phyloP scores from a whole-genome alignment of 2,329 filamentous ascomycete genomes.

The Thyridium curvatum region DNA sequence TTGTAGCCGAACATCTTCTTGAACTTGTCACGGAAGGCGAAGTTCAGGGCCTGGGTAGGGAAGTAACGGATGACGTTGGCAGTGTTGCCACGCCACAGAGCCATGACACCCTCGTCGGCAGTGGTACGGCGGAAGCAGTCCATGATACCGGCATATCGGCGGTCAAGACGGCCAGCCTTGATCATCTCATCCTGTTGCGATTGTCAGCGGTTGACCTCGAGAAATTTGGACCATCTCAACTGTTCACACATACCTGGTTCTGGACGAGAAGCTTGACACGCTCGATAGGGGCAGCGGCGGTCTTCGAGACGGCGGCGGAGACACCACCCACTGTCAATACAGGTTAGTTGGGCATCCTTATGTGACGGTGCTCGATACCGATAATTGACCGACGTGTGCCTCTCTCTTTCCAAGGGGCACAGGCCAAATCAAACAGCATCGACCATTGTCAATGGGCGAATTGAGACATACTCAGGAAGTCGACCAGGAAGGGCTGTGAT shows the following conservation, averaged over 20 bases:
- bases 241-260: slow-evolving; percentile 90
- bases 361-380: no score
- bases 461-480: slow-evolving; percentile 89
- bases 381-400: no score
- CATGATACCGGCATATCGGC: slow-evolving; percentile 86
- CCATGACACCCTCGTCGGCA: slow-evolving; percentile 85
- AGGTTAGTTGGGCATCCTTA: no score
- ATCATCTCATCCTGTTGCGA: slow-evolving; percentile 92
- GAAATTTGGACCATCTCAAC: not conserved
- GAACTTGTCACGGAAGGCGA: slow-evolving; percentile 99
- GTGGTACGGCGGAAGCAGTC: slow-evolving; percentile 96
- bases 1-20: slow-evolving; percentile 99
- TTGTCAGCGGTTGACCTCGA: no score
- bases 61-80: slow-evolving; percentile 99
- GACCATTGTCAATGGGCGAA: no score
- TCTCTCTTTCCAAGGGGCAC: no score
- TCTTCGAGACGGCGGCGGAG: slow-evolving; percentile 99
- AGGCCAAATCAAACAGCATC: no score
- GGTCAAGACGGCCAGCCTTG: slow-evolving; percentile 95
- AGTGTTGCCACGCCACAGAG: slow-evolving; percentile 99
- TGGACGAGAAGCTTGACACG: slow-evolving; percentile 99
- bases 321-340: slow-evolving; percentile 91
- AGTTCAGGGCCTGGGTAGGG: slow-evolving; percentile 99
- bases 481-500: slow-evolving; percentile 81
- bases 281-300: slow-evolving; percentile 98